Conservation (phyloP, 169 alveolate species). For the Plasmodium yoelii region DNA sequence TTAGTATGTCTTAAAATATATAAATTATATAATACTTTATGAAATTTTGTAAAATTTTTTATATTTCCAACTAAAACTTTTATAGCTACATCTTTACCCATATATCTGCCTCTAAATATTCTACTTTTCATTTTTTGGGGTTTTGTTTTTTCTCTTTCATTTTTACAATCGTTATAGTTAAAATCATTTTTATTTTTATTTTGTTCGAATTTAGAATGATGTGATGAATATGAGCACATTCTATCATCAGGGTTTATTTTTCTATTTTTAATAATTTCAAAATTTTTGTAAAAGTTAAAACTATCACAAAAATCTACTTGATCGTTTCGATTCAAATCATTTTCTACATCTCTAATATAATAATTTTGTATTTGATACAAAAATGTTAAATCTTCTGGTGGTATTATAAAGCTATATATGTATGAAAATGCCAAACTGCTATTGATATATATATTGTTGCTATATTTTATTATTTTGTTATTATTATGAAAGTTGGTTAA, state of each 20-base stretch:
- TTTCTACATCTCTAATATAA: conserved; percentile 2
- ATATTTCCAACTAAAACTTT: conserved; percentile 70
- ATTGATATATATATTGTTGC: conserved; percentile 56
- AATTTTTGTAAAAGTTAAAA: background rate
- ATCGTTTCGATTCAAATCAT: background rate
- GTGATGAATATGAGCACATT: background rate
- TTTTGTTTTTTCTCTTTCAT: background rate
- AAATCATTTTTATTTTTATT: background rate
- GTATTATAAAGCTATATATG: conserved; percentile 61
- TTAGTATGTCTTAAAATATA: conserved; percentile 67
- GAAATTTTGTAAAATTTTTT: conserved; percentile 48
- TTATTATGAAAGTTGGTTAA: background rate
- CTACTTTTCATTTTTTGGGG: conserved; percentile 26
- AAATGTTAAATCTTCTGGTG: conserved; percentile 58
- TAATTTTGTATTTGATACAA: conserved; percentile 38
- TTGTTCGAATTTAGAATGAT: too few relatives aligned
- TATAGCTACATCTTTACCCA: conserved; percentile 78
- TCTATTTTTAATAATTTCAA: background rate
- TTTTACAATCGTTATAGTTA: background rate
- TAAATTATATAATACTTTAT: conserved; percentile 50
- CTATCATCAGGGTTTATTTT: background rate
- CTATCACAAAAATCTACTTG: background rate
- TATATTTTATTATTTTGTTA: conserved; percentile 43
- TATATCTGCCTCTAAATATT: conserved; percentile 68
- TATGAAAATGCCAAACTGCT: conserved; percentile 44